Evolutionary conservation across 495 filamentous ascomycete genomes (phyloP).

Genomic region (Podospora sp.): DNA sequence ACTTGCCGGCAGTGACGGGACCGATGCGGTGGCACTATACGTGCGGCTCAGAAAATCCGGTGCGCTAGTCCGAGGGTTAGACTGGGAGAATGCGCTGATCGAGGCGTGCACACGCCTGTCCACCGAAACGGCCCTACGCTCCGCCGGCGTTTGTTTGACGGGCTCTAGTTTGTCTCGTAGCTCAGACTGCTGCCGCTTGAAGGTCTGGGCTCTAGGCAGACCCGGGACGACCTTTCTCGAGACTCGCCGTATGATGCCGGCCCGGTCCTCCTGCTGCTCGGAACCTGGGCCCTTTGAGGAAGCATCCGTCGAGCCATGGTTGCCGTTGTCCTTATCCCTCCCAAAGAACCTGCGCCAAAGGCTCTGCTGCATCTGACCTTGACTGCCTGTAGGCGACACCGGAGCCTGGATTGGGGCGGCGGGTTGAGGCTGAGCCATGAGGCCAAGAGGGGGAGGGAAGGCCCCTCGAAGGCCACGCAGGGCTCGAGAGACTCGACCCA

Average conservation of each 20-base stretch:
- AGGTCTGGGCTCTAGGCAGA: conserved; percentile 72
- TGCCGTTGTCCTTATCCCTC: conserved; percentile 26
- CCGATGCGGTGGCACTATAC: conserved; percentile 23
- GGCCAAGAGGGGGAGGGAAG: conserved; percentile 17
- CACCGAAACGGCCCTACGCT: conserved; percentile 73
- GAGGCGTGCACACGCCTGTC: conserved; percentile 59
- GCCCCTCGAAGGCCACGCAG: conserved; percentile 9
- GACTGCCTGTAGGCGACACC: conserved; percentile 17
- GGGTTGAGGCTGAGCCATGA: conserved; percentile 33
- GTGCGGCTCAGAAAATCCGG: conserved; percentile 41
- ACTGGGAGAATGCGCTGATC: conserved; percentile 30
- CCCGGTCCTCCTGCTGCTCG: conserved; percentile 26
- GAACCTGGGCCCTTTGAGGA: conserved; percentile 14
- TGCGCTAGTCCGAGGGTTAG: conserved; percentile 47
- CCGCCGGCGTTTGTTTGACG: conserved; percentile 57
- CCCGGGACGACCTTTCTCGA: conserved; percentile 77
- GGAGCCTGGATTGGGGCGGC: conserved; percentile 20
- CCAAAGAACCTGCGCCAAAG: conserved; percentile 32
- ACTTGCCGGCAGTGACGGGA: conserved; percentile 35
- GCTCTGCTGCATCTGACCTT: conserved; percentile 26
- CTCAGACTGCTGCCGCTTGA: conserved; percentile 81
- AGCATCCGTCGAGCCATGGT: conserved; percentile 15
- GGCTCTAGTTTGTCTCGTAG: conserved; percentile 70
- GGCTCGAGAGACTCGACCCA: conserved; percentile 6
- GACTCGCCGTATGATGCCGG: conserved; percentile 48